Evolutionary conservation across 2,329 filamentous ascomycete genomes (phyloP).

Genomic region (Pezicula carpinea): DNA sequence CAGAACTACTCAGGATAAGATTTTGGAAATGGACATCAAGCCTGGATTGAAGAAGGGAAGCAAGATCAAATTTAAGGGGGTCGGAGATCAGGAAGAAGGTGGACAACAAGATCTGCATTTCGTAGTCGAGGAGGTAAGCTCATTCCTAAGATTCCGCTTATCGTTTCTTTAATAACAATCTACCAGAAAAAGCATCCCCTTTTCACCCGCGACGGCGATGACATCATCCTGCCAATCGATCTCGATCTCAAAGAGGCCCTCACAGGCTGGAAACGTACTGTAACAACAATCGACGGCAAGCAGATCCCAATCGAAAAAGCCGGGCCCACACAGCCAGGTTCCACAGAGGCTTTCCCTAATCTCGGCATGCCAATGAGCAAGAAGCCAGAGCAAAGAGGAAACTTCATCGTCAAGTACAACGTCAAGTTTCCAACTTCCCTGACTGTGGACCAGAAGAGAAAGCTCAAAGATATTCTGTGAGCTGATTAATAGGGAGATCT

Average conservation of each 20-base stretch:
- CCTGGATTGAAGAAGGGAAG: constrained; percentile 92
- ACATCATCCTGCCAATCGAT: constrained; percentile 73
- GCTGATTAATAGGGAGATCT: neutral
- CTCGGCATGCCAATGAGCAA: constrained; percentile 96
- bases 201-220: constrained; percentile 83
- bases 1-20: constrained; percentile 80
- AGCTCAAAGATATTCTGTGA: constrained; percentile 73
- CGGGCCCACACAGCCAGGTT: constrained; percentile 82
- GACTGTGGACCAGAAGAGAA: constrained; percentile 72
- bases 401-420: constrained; percentile 85
- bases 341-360: constrained; percentile 74
- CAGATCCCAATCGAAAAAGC: constrained; percentile 73
- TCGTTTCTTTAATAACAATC: constrained; percentile 35
- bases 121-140: constrained; percentile 82
- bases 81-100: constrained; percentile 97
- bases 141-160: neutral
- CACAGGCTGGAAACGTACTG: constrained; percentile 88
- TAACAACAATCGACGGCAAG: constrained; percentile 89
- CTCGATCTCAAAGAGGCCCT: constrained; percentile 89
- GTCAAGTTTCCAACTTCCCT: constrained; percentile 85
- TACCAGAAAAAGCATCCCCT: constrained; percentile 77
- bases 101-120: constrained; percentile 95
- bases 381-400: constrained; percentile 77
- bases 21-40: constrained; percentile 93
- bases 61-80: constrained; percentile 96